phyloP scores from a whole-genome alignment of 2,329 filamentous ascomycete genomes.

The Exophiala bonariae region DNA sequence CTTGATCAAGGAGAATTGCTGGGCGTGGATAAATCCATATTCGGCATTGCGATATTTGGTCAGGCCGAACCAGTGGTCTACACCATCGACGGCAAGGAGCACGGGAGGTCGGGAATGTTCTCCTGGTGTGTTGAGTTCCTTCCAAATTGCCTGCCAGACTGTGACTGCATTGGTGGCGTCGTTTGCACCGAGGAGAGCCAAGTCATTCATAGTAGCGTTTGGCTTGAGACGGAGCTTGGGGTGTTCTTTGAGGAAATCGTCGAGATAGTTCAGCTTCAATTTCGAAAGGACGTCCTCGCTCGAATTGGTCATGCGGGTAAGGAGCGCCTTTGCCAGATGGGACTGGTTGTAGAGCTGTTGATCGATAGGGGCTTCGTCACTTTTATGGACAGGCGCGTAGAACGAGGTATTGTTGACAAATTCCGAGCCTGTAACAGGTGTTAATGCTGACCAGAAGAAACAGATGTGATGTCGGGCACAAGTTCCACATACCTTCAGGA shows the following conservation, averaged over 20 bases:
- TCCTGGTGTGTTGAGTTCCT: constrained; percentile 65
- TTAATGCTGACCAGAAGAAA: background rate
- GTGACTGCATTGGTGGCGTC: constrained; percentile 78
- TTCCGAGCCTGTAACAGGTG: constrained; percentile 64
- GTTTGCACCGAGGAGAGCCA: constrained; percentile 67
- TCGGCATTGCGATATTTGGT: constrained; percentile 73
- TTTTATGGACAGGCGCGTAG: constrained; percentile 65
- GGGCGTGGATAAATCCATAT: constrained; percentile 76
- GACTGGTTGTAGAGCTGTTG: constrained; percentile 72
- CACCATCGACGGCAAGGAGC: constrained; percentile 74
- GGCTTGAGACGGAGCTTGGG: constrained; percentile 58
- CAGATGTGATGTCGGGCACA: constrained; percentile 18
- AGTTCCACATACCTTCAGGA: constrained; percentile 79
- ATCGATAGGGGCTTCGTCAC: constrained; percentile 4
- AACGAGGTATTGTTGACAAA: constrained; percentile 77
- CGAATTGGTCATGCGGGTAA: constrained; percentile 70
- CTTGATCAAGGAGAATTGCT: constrained; percentile 75
- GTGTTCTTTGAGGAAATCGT: constrained; percentile 37
- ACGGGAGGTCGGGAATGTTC: constrained; percentile 59
- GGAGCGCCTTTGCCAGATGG: constrained; percentile 70
- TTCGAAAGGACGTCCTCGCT: constrained; percentile 65
- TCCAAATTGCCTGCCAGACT: constrained; percentile 78
- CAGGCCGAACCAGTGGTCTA: constrained; percentile 77
- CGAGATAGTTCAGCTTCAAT: constrained; percentile 48
- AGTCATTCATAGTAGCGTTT: constrained; percentile 63